phyloP scores from a whole-genome alignment of 2,329 filamentous ascomycete species.

The Diatrype stigma region DNA sequence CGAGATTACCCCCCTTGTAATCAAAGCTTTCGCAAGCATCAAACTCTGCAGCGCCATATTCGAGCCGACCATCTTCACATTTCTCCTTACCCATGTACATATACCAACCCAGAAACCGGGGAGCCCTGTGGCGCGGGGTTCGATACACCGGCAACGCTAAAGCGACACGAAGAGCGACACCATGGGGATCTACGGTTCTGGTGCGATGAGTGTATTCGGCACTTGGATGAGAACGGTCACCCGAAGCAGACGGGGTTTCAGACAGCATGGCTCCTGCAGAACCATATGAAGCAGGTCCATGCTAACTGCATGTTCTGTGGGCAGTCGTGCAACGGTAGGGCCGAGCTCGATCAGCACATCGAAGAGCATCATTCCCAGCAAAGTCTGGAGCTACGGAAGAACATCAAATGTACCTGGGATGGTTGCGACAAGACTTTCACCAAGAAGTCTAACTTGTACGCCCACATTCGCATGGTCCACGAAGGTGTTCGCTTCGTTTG shows the following conservation, averaged over 20 bases:
- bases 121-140: slow-evolving; percentile 63
- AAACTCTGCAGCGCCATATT: slow-evolving; percentile 80
- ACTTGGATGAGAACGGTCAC: slow-evolving; percentile 35
- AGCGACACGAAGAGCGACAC: slow-evolving; percentile 64
- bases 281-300: slow-evolving; percentile 71
- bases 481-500: slow-evolving; percentile 77
- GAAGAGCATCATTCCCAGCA: slow-evolving; percentile 70
- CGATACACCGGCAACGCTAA: slow-evolving; percentile 66
- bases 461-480: slow-evolving; percentile 74
- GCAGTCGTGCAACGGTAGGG: slow-evolving; percentile 60
- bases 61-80: slow-evolving; percentile 68
- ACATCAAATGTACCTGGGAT: slow-evolving; percentile 60
- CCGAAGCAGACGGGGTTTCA: slow-evolving; percentile 57
- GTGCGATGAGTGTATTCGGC: slow-evolving; percentile 65
- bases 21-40: slow-evolving; percentile 80
- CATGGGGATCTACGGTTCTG: slow-evolving; percentile 70
- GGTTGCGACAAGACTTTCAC: slow-evolving; percentile 77
- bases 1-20: slow-evolving; percentile 65
- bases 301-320: slow-evolving; percentile 73
- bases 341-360: slow-evolving; percentile 70
- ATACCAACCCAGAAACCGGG: slow-evolving; percentile 27
- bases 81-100: slow-evolving; percentile 66
- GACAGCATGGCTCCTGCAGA: slow-evolving; percentile 66
- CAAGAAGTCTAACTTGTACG: slow-evolving; percentile 75
- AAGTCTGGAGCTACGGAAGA: slow-evolving; percentile 59